phyloP scores from a whole-genome alignment of 495 filamentous ascomycete genomes.

The Penicillium parvum region DNA sequence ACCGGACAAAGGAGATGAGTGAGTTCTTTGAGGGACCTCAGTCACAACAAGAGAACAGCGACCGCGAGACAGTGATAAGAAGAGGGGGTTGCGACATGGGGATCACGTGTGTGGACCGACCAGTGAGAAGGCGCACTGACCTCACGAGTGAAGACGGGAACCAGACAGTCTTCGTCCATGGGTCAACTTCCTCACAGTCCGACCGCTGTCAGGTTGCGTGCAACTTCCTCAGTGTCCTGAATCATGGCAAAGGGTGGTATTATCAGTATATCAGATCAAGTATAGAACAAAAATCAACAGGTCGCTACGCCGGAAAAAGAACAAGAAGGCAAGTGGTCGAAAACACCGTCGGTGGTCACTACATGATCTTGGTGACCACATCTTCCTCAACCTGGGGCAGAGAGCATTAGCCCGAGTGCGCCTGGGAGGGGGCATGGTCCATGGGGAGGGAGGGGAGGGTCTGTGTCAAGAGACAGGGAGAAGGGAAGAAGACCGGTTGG shows the following conservation, averaged over 20 bases:
- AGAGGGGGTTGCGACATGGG: conserved; percentile 25
- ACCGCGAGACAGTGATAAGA: conserved; percentile 1
- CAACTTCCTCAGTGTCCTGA: conserved; percentile 32
- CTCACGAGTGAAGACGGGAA: conserved; percentile 31
- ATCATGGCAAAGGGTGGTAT: conserved; percentile 22
- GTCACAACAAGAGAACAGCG: background rate
- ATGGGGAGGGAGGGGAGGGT: background rate
- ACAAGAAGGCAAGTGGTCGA: conserved; percentile 11
- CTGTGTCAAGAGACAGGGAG: conserved; percentile 1
- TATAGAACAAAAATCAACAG: too few relatives aligned
- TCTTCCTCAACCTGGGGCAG: conserved; percentile 86
- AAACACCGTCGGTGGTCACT: conserved; percentile 39
- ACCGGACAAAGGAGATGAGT: background rate
- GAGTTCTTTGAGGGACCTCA: too few relatives aligned
- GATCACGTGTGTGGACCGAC: conserved; percentile 37
- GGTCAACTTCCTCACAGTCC: conserved; percentile 17
- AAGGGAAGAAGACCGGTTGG: background rate
- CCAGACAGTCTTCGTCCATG: conserved; percentile 17
- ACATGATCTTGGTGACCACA: conserved; percentile 90
- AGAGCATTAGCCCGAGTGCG: conserved; percentile 52
- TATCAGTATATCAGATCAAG: conserved; percentile 44
- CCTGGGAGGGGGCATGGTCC: conserved; percentile 5
- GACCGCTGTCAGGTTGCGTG: conserved; percentile 26
- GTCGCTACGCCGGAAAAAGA: conserved; percentile 23
- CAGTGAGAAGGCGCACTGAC: conserved; percentile 43